Evolutionary conservation across 495 filamentous ascomycete species (phyloP), one percentile per base, ranked within the genome.

Genomic region (Penicillium daleae): DNA sequence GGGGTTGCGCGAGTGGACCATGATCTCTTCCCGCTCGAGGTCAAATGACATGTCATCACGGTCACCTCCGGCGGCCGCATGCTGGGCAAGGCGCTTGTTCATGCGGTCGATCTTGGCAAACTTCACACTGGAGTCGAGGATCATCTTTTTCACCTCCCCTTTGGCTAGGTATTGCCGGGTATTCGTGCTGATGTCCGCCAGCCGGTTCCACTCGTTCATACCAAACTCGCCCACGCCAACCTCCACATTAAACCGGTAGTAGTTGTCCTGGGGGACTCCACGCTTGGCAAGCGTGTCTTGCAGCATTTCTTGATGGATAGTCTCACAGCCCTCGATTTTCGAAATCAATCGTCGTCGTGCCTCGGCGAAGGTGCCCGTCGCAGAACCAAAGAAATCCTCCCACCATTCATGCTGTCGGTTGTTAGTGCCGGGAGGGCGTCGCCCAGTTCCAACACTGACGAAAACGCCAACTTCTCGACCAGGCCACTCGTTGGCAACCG

Each of bases 191-290:
- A 99, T 97, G 44, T 98, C 94, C 33, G 90, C 88, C 15, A 99
- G 80, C 5, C 95, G 87, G 70, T 92, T 87, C 94, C 95, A 99
- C 59, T 98, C 95, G 71, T 98, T 98, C 92, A 99, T 97, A 52
- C 91, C 94, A 71, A 97, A 97, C 70, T 99, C 96, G 44, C 95
- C 95, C 24, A 99, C 96, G 0, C 95, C 96, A 6, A 97, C 90
- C 69, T 98, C 94, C 26, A 97, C 95, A 63, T 99, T 99, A 27
- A 97, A 82, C n/a, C 95, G 90, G 75, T 92, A 96, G 82, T 99
- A 99, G 74, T 97, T 93, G 58, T 97, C 93, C 51, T 87, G 85
- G 64, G 87, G 90, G 55, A 97, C 91, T 22, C 89, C 86, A 31
- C 91, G 86, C 72, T 90, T 89, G 13, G 85, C 80, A 22, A 98